Conservation (phyloP, 129 eudicot genomes). For the Pittosporum tobira region DNA sequence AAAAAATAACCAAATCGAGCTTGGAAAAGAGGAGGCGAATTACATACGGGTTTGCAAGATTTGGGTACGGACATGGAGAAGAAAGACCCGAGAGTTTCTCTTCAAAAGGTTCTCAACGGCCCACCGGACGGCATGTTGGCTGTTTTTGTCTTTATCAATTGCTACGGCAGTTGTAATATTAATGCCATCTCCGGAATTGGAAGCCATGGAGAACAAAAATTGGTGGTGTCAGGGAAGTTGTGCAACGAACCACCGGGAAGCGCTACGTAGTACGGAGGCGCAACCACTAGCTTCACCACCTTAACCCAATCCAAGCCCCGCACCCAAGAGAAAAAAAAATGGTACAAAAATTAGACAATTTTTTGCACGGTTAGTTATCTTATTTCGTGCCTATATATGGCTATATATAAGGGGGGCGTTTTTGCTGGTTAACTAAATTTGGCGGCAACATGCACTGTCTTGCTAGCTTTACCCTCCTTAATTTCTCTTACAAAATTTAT, state of each 20-base stretch:
- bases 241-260: neutral
- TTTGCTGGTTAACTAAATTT: neutral
- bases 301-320: neutral
- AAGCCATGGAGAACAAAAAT: too few relatives aligned
- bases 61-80: conserved; percentile 45
- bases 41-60: conserved; percentile 27
- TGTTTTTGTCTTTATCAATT: conserved; percentile 49
- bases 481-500: too few relatives aligned
- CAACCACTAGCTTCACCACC: conserved; percentile 10
- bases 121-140: conserved; percentile 56
- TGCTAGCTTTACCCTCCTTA: too few relatives aligned
- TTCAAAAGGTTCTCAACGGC: conserved; percentile 35
- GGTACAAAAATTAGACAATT: neutral
- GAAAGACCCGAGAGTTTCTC: conserved; percentile 22
- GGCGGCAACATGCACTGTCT: conserved; percentile 18
- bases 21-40: neutral
- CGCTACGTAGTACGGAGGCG: neutral
- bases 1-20: too few relatives aligned
- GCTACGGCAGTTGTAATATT: conserved; percentile 30
- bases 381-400: neutral
- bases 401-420: neutral
- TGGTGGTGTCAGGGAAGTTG: neutral
- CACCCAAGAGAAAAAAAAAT: neutral
- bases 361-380: neutral
- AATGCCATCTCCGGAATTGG: conserved; percentile 13